A percentile compares a stretch with the other conserved stretches of the same genome.
Evolutionary conservation across 352 stramenopile genomes (phyloP).

Genomic region (Pythium volutum): DNA sequence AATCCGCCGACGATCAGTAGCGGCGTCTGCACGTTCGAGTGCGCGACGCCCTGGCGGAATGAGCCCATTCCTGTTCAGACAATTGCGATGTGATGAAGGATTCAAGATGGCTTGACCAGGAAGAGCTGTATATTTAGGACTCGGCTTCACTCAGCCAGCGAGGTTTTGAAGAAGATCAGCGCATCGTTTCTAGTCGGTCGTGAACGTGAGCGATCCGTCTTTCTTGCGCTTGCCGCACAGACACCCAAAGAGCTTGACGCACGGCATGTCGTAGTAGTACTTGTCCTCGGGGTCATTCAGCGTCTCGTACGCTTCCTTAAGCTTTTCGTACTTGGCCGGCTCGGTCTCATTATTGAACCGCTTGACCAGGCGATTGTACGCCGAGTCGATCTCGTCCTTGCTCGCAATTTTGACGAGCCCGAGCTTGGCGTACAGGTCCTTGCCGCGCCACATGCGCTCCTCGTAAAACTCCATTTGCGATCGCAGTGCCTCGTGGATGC

Average conservation of each 20-base stretch:
- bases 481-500: constrained; percentile 62
- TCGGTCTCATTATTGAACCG: constrained; percentile 86
- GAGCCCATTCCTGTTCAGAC: constrained; percentile 29
- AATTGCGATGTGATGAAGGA: not conserved
- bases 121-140: not conserved
- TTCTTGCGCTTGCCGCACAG: constrained; percentile 79
- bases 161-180: no score
- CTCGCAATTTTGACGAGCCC: constrained; percentile 67
- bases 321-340: constrained; percentile 81
- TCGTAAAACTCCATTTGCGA: constrained; percentile 69
- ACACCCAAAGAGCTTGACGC: constrained; percentile 74
- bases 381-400: constrained; percentile 70
- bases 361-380: constrained; percentile 80
- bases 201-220: constrained; percentile 77
- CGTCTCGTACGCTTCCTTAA: constrained; percentile 70
- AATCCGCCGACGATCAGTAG: constrained; percentile 41
- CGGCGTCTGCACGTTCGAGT: constrained; percentile 27
- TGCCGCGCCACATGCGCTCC: constrained; percentile 70
- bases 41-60: constrained; percentile 33
- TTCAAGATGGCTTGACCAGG: not conserved
- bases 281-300: constrained; percentile 81
- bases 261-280: constrained; percentile 83
- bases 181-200: constrained; percentile 37
- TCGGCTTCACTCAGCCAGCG: not conserved
- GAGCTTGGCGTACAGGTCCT: constrained; percentile 80